A percentile compares a stretch with the other conserved stretches of the same genome.
These are phyloP conservation scores for Delphinella strobiligena DNA, from an alignment of 2,329 filamentous ascomycete species.

Conservation along the genomic window DNA sequence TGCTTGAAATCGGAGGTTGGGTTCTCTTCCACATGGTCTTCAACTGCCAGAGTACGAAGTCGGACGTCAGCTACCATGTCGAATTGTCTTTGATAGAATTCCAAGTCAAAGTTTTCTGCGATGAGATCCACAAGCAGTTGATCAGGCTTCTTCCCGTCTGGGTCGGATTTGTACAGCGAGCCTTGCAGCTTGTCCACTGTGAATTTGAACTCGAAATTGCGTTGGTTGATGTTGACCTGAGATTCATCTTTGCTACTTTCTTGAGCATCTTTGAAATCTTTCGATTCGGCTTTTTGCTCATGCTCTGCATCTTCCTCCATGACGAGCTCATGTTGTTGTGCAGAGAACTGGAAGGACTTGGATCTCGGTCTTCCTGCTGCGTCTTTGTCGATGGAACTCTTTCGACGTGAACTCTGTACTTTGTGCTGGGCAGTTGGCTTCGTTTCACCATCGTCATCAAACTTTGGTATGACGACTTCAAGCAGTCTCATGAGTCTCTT, in stretches of 20 bases:
- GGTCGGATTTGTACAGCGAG: conserved; percentile 78
- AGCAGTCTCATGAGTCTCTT: conserved; percentile 94
- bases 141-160: conserved; percentile 63
- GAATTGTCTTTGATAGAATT: conserved; percentile 77
- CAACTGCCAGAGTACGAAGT: conserved; percentile 73
- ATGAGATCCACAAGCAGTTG: conserved; percentile 80
- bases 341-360: conserved; percentile 61
- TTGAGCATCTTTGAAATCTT: conserved; percentile 48
- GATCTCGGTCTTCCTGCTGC: conserved; percentile 47
- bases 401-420: conserved; percentile 13
- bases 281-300: conserved; percentile 42
- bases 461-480: conserved; percentile 84
- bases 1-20: conserved; percentile 87
- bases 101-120: conserved; percentile 75
- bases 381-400: conserved; percentile 21
- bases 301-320: conserved; percentile 61
- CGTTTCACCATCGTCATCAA: conserved; percentile 36
- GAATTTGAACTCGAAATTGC: conserved; percentile 93
- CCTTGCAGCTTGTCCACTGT: conserved; percentile 89
- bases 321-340: conserved; percentile 63
- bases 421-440: background rate
- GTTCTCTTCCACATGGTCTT: conserved; percentile 86
- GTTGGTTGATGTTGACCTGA: conserved; percentile 61
- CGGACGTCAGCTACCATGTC: conserved; percentile 91
- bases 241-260: conserved; percentile 39